Conservation (phyloP, 768 basidiomycete genomes). For the Hygrocybe punicea region DNA sequence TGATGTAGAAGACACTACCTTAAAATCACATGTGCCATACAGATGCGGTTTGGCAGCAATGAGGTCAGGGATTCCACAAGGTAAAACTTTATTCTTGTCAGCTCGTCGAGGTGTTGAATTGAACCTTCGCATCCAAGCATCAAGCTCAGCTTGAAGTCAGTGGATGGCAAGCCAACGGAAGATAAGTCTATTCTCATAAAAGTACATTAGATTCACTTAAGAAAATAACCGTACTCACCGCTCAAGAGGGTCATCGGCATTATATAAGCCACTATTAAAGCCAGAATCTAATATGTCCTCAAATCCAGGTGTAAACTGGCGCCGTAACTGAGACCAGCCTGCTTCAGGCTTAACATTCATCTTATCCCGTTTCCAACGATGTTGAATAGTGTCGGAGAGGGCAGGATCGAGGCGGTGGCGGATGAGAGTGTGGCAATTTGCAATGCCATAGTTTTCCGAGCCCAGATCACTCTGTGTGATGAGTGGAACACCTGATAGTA, state of each 20-base stretch:
- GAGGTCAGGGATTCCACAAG: slow-evolving; percentile 34
- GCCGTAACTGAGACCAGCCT: slow-evolving; percentile 38
- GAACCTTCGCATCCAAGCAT: slow-evolving; percentile 23
- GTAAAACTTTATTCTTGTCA: slow-evolving; percentile 34
- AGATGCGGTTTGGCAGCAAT: slow-evolving; percentile 29
- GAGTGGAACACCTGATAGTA: slow-evolving; percentile 37
- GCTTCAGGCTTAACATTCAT: slow-evolving; percentile 45
- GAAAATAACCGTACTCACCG: slow-evolving; percentile 10
- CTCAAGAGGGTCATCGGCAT: slow-evolving; percentile 20
- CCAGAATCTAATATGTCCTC: slow-evolving; percentile 36
- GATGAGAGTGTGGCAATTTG: slow-evolving; percentile 41
- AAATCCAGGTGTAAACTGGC: slow-evolving; percentile 36
- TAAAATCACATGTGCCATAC: too few species aligned
- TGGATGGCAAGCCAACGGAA: slow-evolving; percentile 29
- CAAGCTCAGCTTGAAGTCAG: slow-evolving; percentile 35
- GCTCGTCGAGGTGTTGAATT: slow-evolving; percentile 22
- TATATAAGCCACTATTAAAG: slow-evolving; percentile 27
- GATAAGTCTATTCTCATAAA: slow-evolving; percentile 7
- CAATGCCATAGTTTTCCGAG: slow-evolving; percentile 43
- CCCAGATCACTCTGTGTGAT: slow-evolving; percentile 46
- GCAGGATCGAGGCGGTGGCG: slow-evolving; percentile 41
- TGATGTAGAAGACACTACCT: too few species aligned
- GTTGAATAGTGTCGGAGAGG: slow-evolving; percentile 38
- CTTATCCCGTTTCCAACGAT: slow-evolving; percentile 36
- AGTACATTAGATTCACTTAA: slow-evolving; percentile 10